A percentile compares a stretch with the other conserved stretches of the same genome.
Conservation (phyloP, 2,329 filamentous ascomycete genomes). For the Endoconidiophora laricicola region DNA sequence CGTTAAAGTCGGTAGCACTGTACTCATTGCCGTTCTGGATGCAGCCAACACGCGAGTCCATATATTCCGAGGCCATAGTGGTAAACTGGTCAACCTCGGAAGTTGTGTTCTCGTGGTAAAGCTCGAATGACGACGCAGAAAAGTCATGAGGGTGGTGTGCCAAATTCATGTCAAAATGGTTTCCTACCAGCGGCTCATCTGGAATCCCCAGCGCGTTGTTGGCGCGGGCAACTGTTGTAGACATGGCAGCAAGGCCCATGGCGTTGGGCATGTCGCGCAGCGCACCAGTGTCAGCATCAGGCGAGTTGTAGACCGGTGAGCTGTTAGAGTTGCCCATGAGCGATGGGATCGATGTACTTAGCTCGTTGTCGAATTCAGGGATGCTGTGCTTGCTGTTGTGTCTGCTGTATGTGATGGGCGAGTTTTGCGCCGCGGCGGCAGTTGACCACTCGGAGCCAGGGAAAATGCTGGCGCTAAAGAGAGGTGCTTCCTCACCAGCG, state of each 20-base stretch:
- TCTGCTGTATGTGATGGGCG: too few species aligned
- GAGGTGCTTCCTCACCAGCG: too few species aligned
- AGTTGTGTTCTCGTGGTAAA: constrained; percentile 2
- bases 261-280: background rate
- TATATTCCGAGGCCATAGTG: constrained; percentile 1
- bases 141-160: background rate
- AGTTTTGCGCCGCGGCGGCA: too few species aligned
- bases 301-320: constrained; percentile 8
- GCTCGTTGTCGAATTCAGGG: constrained; percentile 5
- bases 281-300: background rate
- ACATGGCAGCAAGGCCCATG: background rate
- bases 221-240: too few species aligned
- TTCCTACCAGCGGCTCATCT: too few species aligned
- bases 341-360: constrained; percentile 9
- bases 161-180: too few species aligned
- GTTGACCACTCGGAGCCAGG: too few species aligned
- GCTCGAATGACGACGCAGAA: background rate
- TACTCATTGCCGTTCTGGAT: constrained; percentile 1
- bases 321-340: constrained; percentile 7
- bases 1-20: constrained; percentile 14
- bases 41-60: constrained; percentile 3
- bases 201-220: background rate
- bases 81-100: constrained; percentile 1
- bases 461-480: too few species aligned
- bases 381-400: background rate